Base-by-base conservation (phyloP, 2,329 filamentous ascomycete species). In the Stemphylium vesicarium region DNA sequence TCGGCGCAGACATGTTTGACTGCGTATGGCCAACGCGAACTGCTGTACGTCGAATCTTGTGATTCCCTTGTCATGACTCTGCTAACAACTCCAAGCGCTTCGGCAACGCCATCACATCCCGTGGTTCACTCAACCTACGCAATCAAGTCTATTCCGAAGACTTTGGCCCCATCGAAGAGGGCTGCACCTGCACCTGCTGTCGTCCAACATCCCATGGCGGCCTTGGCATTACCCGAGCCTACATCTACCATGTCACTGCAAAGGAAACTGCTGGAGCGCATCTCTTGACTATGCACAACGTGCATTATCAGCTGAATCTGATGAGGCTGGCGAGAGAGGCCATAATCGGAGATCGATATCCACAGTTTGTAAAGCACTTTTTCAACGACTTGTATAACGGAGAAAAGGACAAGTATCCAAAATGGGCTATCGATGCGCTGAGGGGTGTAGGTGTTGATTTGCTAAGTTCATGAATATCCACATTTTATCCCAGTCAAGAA, bases 1-100 rank as follows among this genome's bases (percentile, higher is more conserved):
- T 99, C 0, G 95, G 95, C 3, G 95, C 95, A 43, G 95, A 99
- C 77, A 99, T 99, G 95, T 99, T 99, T 73, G 95, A 99, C 78
- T 99, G 96, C 72, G 95, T 99, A 6, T 99, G 95, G 95, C 96
- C 95, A 1, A 98, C 95, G 4, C 84, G 95, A 49, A 99, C 95
- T 32, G 95, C 95, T 7, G 84, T 86, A 77, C 72, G 82, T 32
- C 38, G 12, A 16, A 18, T 37, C 33, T 26, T 4, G 15, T 24
- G 3, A n/a, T 4, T 22, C 9, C 26, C 7, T 12, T 16, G 2
- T 16, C 10, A 12, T 29, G 22, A 26, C 24, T 18, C 10, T 11
- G 22, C 42, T 53, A 5, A 47, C 31, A 11, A 7, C 8, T 31
- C 40, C 10, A 51, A 86, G 72, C 87, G 95, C 31, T 99, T 99